Percentiles rank a stretch among this genome's conserved stretches.
Evolutionary conservation across 176 grass and related monocot genomes (phyloP).

Genomic region (Rhipidocladum racemiflorum): DNA sequence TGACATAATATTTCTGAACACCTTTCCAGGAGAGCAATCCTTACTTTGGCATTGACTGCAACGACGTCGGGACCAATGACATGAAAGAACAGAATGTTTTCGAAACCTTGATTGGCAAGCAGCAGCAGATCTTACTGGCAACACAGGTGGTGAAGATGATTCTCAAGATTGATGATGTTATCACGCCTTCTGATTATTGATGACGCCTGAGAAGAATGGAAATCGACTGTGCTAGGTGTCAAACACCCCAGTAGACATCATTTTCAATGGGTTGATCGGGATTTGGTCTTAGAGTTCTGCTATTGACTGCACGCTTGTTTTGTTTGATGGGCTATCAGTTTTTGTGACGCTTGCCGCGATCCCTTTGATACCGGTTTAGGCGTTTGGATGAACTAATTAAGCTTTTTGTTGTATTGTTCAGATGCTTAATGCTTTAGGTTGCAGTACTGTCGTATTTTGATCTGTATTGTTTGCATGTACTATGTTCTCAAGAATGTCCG

Average conservation of each 20-base stretch:
- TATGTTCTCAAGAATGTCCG: background rate
- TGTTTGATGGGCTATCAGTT: background rate
- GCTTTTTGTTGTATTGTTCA: background rate
- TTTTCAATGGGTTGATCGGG: background rate
- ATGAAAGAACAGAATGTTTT: constrained; percentile 87
- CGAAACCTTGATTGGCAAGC: constrained; percentile 82
- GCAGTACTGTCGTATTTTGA: background rate
- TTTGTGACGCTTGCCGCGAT: background rate
- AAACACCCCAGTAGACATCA: background rate
- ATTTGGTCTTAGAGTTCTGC: background rate
- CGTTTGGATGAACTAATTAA: background rate
- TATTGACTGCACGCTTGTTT: background rate
- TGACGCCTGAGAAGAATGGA: background rate
- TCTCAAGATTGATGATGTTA: constrained; percentile 86
- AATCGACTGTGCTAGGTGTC: constrained; percentile 7
- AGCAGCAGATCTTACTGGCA: constrained; percentile 77
- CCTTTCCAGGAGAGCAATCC: constrained; percentile 68
- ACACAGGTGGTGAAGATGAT: constrained; percentile 96
- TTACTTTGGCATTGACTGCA: constrained; percentile 75
- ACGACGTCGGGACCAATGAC: constrained; percentile 74
- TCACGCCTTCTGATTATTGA: constrained; percentile 66
- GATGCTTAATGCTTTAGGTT: constrained; percentile 8
- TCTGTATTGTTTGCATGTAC: background rate
- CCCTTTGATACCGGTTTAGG: background rate
- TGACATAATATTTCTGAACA: constrained; percentile 24